Evolutionary conservation across 2,329 filamentous ascomycete species (phyloP), one percentile per base, ranked within the genome.

Genomic region (Nectriaceae sp.): DNA sequence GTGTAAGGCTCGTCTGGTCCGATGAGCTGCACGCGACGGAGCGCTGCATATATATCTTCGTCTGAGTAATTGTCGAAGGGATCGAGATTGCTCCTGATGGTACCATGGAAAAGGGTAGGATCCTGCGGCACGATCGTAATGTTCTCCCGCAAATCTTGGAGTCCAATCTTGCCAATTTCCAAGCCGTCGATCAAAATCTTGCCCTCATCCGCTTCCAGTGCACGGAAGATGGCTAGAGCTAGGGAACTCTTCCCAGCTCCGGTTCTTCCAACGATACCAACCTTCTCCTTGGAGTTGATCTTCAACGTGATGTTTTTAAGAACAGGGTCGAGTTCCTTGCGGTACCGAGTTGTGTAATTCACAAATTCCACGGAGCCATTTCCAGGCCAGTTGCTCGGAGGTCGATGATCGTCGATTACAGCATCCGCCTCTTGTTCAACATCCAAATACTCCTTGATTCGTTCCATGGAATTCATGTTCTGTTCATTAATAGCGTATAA

Each of bases 71-170:
- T 74, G 15, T 84, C 80, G 69, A 99, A 99, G 0, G 94, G 94
- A 67, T 99, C 94, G 19, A 99, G 79, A 65, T 99, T 99, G 67
- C 78, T 91, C 54, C 93, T 84, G 54, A 97, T 88, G 1, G 92
- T 97, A 56, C 93, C 93, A 13, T 86, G 92, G 71, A 97, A 97
- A 1, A 97, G 78, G 0, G 93, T 97, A 46, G 90, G 94, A 65
- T 99, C 94, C 74, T 99, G 94, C 21, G 94, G 94, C 48, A 99
- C 94, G 70, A 99, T 97, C 1, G 95, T 97, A 61, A 99, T 95
- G 40, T 89, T 87, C 71, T 96, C 88, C 46, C 94, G 88, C 61
- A 99, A 76, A 70, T 97, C 93, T 55, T 90, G 88, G n/a, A 99
- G 80, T 5, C 94, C 94, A 55, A 99, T 97, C 53, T 79, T 75